A percentile compares a stretch with the other conserved stretches of the same genome.
Conservation (phyloP, 352 stramenopile genomes). For the Discostella stelligera region DNA sequence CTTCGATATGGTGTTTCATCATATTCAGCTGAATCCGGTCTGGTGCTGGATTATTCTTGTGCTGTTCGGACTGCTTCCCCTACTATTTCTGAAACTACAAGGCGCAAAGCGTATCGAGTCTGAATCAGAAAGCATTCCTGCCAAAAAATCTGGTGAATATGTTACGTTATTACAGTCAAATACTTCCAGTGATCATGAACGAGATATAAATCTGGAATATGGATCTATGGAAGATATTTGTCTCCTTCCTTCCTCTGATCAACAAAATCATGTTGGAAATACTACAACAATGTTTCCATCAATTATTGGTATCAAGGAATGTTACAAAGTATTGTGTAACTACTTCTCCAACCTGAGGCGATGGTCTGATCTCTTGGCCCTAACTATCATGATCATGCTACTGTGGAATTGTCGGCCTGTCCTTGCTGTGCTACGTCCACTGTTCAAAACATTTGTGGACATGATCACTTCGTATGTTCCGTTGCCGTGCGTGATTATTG, state of each 20-base stretch:
- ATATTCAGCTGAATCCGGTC: background rate
- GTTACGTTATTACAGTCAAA: background rate
- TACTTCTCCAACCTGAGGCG: conserved; percentile 10
- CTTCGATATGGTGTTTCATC: conserved; percentile 6
- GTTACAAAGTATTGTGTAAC: conserved; percentile 1
- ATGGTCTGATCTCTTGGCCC: conserved; percentile 25
- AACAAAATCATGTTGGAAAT: background rate
- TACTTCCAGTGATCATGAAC: background rate
- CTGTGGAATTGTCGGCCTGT: conserved; percentile 15
- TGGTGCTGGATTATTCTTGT: conserved; percentile 10
- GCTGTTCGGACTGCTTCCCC: conserved; percentile 8
- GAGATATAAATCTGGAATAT: conserved; percentile 28
- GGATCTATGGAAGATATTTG: conserved; percentile 32
- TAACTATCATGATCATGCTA: conserved; percentile 26
- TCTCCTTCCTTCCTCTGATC: conserved; percentile 6
- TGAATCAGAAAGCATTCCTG: background rate
- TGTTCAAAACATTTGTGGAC: conserved; percentile 10
- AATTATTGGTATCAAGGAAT: background rate
- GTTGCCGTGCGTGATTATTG: conserved; percentile 11
- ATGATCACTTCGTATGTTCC: conserved; percentile 14
- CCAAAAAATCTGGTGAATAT: conserved; percentile 2
- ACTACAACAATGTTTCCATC: background rate
- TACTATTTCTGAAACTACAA: conserved; percentile 12
- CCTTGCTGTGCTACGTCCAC: conserved; percentile 25
- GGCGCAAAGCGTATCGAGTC: background rate